phyloP scores from a whole-genome alignment of 2,329 filamentous ascomycete species.

The Hirsutella rhossiliensis region DNA sequence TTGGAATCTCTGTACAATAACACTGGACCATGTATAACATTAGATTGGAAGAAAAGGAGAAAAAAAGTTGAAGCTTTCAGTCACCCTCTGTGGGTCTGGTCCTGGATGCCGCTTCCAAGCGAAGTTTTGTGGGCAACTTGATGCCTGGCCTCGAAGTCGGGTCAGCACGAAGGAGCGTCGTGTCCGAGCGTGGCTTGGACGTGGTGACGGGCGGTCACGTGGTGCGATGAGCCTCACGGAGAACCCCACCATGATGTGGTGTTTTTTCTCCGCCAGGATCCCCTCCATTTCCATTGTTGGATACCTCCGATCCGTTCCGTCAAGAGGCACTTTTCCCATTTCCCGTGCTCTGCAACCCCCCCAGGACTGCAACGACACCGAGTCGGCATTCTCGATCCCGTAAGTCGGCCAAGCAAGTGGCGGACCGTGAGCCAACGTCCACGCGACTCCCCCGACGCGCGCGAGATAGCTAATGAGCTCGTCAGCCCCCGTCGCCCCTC shows the following conservation, averaged over 20 bases:
- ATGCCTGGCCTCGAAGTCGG: too few species aligned
- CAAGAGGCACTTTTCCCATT: slow-evolving; percentile 4
- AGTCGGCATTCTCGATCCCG: background rate
- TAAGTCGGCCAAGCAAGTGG: background rate
- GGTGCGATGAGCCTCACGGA: slow-evolving; percentile 13
- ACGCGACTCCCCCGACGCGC: background rate
- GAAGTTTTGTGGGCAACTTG: too few species aligned
- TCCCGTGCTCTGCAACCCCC: background rate
- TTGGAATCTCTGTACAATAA: slow-evolving; percentile 21
- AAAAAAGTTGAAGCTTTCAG: background rate
- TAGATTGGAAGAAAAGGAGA: slow-evolving; percentile 8
- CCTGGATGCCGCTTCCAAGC: too few species aligned
- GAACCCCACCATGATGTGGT: slow-evolving; percentile 16
- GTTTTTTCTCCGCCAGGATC: slow-evolving; percentile 20
- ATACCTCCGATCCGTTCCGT: background rate
- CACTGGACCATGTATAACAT: slow-evolving; percentile 17
- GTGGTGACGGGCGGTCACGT: slow-evolving; percentile 15
- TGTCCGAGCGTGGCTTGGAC: background rate
- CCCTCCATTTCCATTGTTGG: slow-evolving; percentile 6
- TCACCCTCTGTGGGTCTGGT: background rate
- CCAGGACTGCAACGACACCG: background rate
- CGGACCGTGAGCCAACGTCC: background rate
- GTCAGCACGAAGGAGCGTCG: background rate
- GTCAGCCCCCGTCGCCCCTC: slow-evolving; percentile 5
- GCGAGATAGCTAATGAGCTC: slow-evolving; percentile 12